Evolutionary conservation across 805 yeast genomes (phyloP), one percentile per base, ranked within the genome.

Genomic region (Metschnikowia arizonensis): DNA sequence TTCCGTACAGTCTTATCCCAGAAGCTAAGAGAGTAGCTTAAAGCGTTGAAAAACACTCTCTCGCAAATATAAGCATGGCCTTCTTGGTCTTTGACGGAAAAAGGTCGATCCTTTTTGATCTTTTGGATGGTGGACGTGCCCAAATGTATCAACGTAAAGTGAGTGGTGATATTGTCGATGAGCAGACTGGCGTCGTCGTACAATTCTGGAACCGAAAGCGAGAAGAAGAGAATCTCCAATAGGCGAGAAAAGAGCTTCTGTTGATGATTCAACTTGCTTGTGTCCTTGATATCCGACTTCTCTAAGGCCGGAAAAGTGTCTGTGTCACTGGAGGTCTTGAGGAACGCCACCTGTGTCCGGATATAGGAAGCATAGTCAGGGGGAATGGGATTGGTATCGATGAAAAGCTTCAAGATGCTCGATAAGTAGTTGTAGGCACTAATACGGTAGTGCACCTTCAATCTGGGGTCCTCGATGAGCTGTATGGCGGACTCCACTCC

Each of bases 401-500:
- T 72, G 53, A 88, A 81, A 43, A 91, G 67, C 55, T 83, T 77
- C 55, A 88, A 66, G 5, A 86, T 78, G 1, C 82, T 69, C 1
- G 82, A 69, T 41, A 93, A 65, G 53, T 88, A 86, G 38, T 79
- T 74, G 72, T 79, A 91, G 0, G 98, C 93, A 55, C 86, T 83
- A 6, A 79, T 71, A 42, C 95, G 73, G 61, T 88, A 88, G 51
- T 83, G 86, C 5, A 73, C 62, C 50, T 83, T 76, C 45, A 75
- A 70, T 39, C 82, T 62, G 6, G 79, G 78, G 57, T 88, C 90
- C 47, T 84, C 85, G 42, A 93, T 64, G 8, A 91, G 74, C 19
- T 78, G 78, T 32, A 90, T 69, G 0, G 97, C 97, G 3, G 91
- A 78, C 31, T 79, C 76, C 4, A 91, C 72, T 23, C 93, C 97